Conservation (phyloP, 2,329 filamentous ascomycete species). For the Phyllosticta ampelicida region DNA sequence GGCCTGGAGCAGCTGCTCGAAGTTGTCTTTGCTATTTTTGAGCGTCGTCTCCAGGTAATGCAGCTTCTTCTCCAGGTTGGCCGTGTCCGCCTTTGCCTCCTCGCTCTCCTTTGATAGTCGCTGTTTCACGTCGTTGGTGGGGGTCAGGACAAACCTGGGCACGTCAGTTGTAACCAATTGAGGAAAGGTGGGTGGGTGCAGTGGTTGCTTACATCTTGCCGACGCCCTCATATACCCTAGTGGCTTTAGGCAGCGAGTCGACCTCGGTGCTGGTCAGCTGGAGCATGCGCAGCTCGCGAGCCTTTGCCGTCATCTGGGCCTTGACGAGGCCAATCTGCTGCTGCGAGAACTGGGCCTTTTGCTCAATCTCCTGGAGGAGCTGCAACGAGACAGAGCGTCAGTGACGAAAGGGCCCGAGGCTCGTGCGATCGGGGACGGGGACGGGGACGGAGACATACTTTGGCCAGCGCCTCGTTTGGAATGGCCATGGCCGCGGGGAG, state of each 20-base stretch:
- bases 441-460: slow-evolving; percentile 52
- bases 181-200: slow-evolving; percentile 18
- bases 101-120: slow-evolving; percentile 66
- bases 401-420: too few relatives aligned
- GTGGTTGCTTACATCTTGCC: slow-evolving; percentile 72
- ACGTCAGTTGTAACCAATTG: not conserved
- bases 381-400: slow-evolving; percentile 34
- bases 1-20: slow-evolving; percentile 71
- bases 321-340: slow-evolving; percentile 85
- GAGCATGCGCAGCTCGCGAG: slow-evolving; percentile 78
- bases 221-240: slow-evolving; percentile 84
- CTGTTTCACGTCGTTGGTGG: slow-evolving; percentile 60
- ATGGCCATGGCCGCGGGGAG: slow-evolving; percentile 61
- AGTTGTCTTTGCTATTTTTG: slow-evolving; percentile 85
- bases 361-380: slow-evolving; percentile 90
- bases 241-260: slow-evolving; percentile 60
- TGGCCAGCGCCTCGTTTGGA: slow-evolving; percentile 84
- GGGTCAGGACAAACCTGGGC: slow-evolving; percentile 77
- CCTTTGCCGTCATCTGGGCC: slow-evolving; percentile 73
- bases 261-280: slow-evolving; percentile 81
- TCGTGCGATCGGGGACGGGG: too few relatives aligned
- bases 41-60: slow-evolving; percentile 91
- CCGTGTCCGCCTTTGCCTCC: slow-evolving; percentile 65
- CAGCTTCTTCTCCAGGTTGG: slow-evolving; percentile 75
- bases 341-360: slow-evolving; percentile 75